Conservation (phyloP, 192 early-diverging fungal species). For the Linnemannia elongata region DNA sequence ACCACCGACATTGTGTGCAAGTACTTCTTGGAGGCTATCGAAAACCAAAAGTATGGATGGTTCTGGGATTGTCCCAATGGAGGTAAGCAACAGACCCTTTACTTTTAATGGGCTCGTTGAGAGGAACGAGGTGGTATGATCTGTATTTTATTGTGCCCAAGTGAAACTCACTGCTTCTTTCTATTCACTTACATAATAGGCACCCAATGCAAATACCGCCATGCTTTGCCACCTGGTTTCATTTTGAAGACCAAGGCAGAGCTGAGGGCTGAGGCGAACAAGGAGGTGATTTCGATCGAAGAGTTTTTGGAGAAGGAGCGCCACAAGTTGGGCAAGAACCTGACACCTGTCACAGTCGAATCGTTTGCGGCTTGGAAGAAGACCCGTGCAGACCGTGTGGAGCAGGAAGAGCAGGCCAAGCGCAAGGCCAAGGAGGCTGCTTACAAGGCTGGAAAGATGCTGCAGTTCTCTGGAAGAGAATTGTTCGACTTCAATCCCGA, state of each 20-base stretch:
- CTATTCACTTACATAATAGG: slow-evolving; percentile 34
- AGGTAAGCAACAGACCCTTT: slow-evolving; percentile 59
- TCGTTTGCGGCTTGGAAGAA: slow-evolving; percentile 95
- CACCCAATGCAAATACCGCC: slow-evolving; percentile 93
- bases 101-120: not conserved
- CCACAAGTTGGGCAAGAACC: slow-evolving; percentile 91
- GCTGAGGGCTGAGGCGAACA: slow-evolving; percentile 76
- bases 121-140: too few species aligned
- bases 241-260: slow-evolving; percentile 94
- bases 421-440: slow-evolving; percentile 87
- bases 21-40: slow-evolving; percentile 97
- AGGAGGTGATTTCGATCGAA: slow-evolving; percentile 93
- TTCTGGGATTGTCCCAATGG: slow-evolving; percentile 99
- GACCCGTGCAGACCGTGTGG: slow-evolving; percentile 79
- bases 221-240: slow-evolving; percentile 97
- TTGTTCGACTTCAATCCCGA: slow-evolving; percentile 98
- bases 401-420: slow-evolving; percentile 73
- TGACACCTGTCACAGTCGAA: slow-evolving; percentile 96
- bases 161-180: not conserved
- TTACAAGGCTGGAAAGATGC: slow-evolving; percentile 88
- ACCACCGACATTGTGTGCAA: slow-evolving; percentile 99
- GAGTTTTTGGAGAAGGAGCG: slow-evolving; percentile 98
- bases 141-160: not conserved
- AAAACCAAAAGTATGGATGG: slow-evolving; percentile 96
- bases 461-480: slow-evolving; percentile 96